phyloP scores from a whole-genome alignment of 768 basidiomycete species.

The Phaffia tasmanica region DNA sequence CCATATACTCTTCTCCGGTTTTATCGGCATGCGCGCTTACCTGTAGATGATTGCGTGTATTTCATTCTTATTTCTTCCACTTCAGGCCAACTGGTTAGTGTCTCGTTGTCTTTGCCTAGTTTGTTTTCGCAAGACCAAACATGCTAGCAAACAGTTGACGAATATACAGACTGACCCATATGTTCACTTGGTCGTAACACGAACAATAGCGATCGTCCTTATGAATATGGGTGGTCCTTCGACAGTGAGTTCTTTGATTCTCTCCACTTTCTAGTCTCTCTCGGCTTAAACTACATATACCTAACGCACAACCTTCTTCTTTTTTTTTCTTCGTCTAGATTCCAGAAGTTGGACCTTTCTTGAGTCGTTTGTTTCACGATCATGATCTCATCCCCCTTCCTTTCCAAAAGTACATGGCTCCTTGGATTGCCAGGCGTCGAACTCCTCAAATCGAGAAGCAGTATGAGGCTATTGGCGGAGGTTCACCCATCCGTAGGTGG shows the following conservation, averaged over 20 bases:
- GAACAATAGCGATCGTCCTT: slow-evolving; percentile 67
- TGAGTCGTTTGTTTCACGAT: slow-evolving; percentile 83
- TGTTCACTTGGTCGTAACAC: slow-evolving; percentile 8
- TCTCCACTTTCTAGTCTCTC: not conserved
- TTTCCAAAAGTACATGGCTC: slow-evolving; percentile 76
- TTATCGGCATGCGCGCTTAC: not conserved
- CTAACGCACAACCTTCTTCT: not conserved
- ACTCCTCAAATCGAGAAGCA: slow-evolving; percentile 90
- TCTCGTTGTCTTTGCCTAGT: not conserved
- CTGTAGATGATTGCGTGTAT: too few species aligned
- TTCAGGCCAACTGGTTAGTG: slow-evolving; percentile 10
- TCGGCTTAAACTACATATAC: not conserved
- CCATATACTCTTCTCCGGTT: not conserved
- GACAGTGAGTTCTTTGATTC: slow-evolving; percentile 48
- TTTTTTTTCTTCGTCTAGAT: slow-evolving; percentile 46
- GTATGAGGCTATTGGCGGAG: slow-evolving; percentile 88
- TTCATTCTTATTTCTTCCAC: not conserved
- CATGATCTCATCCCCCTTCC: slow-evolving; percentile 89
- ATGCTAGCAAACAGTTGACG: not conserved
- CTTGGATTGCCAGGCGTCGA: slow-evolving; percentile 73
- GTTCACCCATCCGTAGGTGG: slow-evolving; percentile 87
- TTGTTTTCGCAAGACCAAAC: not conserved
- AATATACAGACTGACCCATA: slow-evolving; percentile 2
- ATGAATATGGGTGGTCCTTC: slow-evolving; percentile 98
- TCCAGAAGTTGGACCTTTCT: slow-evolving; percentile 80